Evolutionary conservation across 2,329 filamentous ascomycete species (phyloP).

Genomic region (Neonectria punicea): DNA sequence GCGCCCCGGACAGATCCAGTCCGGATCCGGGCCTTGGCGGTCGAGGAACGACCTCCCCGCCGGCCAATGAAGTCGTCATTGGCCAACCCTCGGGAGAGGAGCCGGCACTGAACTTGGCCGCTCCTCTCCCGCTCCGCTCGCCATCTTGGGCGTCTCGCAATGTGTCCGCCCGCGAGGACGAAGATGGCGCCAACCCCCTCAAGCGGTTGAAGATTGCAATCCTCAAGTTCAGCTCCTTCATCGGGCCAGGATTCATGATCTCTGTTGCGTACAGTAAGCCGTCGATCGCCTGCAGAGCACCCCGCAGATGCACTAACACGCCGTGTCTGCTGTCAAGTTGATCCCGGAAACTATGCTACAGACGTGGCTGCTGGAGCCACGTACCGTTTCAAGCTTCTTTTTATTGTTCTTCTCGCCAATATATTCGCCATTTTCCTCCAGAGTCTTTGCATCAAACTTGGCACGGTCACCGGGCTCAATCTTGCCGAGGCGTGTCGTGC

Average conservation of each 20-base stretch:
- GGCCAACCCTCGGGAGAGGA: slow-evolving; percentile 14
- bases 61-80: slow-evolving; percentile 22
- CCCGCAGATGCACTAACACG: slow-evolving; percentile 15
- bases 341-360: slow-evolving; percentile 76
- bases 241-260: slow-evolving; percentile 75
- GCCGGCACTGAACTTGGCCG: slow-evolving; percentile 4
- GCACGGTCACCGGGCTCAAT: slow-evolving; percentile 74
- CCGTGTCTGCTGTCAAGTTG: slow-evolving; percentile 50
- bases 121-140: slow-evolving; percentile 18
- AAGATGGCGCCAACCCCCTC: slow-evolving; percentile 17
- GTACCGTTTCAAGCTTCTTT: slow-evolving; percentile 73
- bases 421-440: slow-evolving; percentile 78
- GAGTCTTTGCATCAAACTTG: slow-evolving; percentile 74
- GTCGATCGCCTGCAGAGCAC: not conserved
- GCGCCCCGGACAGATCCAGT: not conserved
- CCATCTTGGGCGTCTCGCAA: slow-evolving; percentile 13
- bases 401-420: slow-evolving; percentile 76
- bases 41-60: not conserved
- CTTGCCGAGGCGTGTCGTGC: slow-evolving; percentile 73
- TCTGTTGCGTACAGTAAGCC: slow-evolving; percentile 66
- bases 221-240: slow-evolving; percentile 54
- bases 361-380: slow-evolving; percentile 75
- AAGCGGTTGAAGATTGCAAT: slow-evolving; percentile 30
- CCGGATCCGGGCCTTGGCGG: not conserved
- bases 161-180: not conserved